These are phyloP conservation scores for Lolium rigidum DNA, from an alignment of 176 grass and related monocot species.

Conservation along the genomic window DNA sequence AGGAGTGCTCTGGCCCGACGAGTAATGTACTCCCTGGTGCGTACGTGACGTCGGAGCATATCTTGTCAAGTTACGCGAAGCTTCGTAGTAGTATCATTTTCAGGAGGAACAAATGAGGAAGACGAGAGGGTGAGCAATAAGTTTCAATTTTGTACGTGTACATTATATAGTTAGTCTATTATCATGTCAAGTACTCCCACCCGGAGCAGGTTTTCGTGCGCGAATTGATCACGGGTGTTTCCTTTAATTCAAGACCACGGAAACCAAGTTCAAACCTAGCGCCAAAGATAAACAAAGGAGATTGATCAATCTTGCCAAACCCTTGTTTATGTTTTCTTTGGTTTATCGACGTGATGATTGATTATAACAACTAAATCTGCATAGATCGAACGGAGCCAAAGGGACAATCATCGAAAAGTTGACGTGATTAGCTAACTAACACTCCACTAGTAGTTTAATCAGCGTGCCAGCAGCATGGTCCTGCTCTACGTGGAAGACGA, in stretches of 20 bases:
- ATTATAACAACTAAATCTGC: neutral
- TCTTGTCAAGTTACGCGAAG: neutral
- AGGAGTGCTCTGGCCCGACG: neutral
- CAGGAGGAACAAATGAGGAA: neutral
- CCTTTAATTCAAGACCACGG: neutral
- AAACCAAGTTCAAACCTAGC: neutral
- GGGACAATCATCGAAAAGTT: neutral
- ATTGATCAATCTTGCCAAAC: neutral
- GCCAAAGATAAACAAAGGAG: neutral
- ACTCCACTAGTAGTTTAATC: neutral
- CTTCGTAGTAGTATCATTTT: neutral
- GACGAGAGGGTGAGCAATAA: neutral
- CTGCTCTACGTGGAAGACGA: neutral
- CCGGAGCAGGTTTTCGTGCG: neutral
- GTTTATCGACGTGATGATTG: neutral
- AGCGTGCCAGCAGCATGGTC: neutral
- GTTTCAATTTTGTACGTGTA: neutral
- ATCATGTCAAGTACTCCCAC: neutral
- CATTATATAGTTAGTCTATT: neutral
- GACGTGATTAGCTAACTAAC: neutral
- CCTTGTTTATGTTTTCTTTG: neutral
- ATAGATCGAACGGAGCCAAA: neutral
- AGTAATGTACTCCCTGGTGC: neutral
- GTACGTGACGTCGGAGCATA: neutral
- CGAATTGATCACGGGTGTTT: constrained; percentile 3